Evolutionary conservation across 1,139 yeast species (phyloP), one percentile per base, ranked within the genome.

Genomic region (Kluyveromyces sp.): DNA sequence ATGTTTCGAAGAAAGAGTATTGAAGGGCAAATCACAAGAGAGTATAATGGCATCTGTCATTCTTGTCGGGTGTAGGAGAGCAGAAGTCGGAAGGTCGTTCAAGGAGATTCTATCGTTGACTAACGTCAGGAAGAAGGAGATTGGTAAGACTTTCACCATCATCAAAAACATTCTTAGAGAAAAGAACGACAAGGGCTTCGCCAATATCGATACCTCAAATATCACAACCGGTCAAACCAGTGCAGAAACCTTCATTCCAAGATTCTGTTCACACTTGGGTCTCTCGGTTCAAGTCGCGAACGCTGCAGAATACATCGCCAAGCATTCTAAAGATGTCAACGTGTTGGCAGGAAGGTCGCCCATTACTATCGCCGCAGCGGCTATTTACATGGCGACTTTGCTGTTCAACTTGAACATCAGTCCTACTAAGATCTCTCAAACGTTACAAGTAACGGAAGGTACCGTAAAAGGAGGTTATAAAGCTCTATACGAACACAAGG

Each of bases 401-500:
- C 69, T 92, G 19, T 89, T 89, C 64, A 86, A 86, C 32, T 80
- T 75, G 3, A 82, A 79, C 47, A 64, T 65, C 51, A 42, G 85
- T 7, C 94, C 96, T 1, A 69, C 84, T 2, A 83, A 79, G 59
- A 89, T 92, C 46, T 86, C 95, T 7, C 96, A 88, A 55, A 86
- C 85, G 56, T 80, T 96, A n/a, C 98, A 96, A 52, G 98, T 92
- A 17, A 85, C 95, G 58, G 98, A 92, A 61, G 97, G 97, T 53
- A 92, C 98, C 1, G 92, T 92, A 56, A 87, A 92, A 64, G 87
- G 96, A 2, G 83, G 94, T 40, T 92, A 87, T 63, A 85, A 85
- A 64, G 81, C 83, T 39, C 70, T 92, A 68, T 83, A 77, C 61
- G 89, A 85, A 51, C 85, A 81, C 50, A 65, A 70, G 45, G 87